phyloP scores from a whole-genome alignment of 345 rosid species.

The Bruguiera sexangula region DNA sequence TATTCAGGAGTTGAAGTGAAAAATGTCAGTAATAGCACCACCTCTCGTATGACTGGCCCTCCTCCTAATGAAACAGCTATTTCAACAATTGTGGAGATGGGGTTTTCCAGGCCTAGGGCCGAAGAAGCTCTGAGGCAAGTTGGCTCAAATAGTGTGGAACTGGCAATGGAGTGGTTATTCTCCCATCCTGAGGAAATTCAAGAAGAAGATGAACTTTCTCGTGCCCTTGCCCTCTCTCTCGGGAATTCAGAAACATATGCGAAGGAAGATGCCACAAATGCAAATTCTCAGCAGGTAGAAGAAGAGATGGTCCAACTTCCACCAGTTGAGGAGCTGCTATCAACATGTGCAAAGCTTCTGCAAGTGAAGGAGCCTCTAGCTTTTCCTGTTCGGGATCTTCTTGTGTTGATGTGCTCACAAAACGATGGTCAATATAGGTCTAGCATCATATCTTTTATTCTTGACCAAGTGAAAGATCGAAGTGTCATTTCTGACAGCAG shows the following conservation, averaged over 20 bases:
- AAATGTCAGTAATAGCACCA: slow-evolving; percentile 44
- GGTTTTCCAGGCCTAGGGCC: slow-evolving; percentile 87
- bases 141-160: slow-evolving; percentile 86
- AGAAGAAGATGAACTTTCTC: slow-evolving; percentile 98
- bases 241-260: slow-evolving; percentile 81
- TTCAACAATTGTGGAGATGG: slow-evolving; percentile 94
- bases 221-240: slow-evolving; percentile 94
- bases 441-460: slow-evolving; percentile 66
- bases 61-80: slow-evolving; percentile 90
- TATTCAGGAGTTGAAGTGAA: slow-evolving; percentile 94
- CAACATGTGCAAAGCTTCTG: slow-evolving; percentile 80
- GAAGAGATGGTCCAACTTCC: slow-evolving; percentile 82
- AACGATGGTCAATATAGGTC: slow-evolving; percentile 84
- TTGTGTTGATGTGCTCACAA: slow-evolving; percentile 77
- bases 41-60: slow-evolving; percentile 69
- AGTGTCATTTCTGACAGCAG: slow-evolving; percentile 49
- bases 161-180: slow-evolving; percentile 98
- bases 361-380: slow-evolving; percentile 87
- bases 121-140: slow-evolving; percentile 97
- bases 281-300: slow-evolving; percentile 47
- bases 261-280: slow-evolving; percentile 59
- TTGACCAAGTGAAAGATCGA: slow-evolving; percentile 60
- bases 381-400: slow-evolving; percentile 86
- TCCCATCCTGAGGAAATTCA: slow-evolving; percentile 86
- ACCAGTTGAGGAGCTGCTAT: slow-evolving; percentile 77